phyloP scores from a whole-genome alignment of 768 basidiomycete species.

The Lentinula sp. region DNA sequence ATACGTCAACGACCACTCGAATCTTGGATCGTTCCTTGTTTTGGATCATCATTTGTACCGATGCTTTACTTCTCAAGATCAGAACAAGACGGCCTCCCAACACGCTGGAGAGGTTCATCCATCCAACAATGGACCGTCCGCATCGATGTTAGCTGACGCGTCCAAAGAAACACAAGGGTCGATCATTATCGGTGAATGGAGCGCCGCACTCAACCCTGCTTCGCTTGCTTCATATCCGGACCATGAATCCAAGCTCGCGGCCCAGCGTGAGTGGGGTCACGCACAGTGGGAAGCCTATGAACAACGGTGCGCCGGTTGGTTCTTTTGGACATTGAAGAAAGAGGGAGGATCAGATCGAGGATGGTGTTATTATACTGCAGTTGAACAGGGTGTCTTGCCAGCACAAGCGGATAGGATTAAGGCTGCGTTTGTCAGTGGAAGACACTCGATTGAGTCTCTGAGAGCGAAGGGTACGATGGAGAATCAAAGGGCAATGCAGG shows the following conservation, averaged over 20 bases:
- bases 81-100: slow-evolving; percentile 39
- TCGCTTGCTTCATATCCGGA: slow-evolving; percentile 36
- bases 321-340: slow-evolving; percentile 85
- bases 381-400: slow-evolving; percentile 58
- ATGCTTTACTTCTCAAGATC: slow-evolving; percentile 65
- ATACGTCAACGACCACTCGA: slow-evolving; percentile 34
- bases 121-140: neutral
- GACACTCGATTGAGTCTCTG: neutral
- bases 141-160: slow-evolving; percentile 21
- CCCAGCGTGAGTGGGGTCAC: slow-evolving; percentile 43
- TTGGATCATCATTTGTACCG: slow-evolving; percentile 84
- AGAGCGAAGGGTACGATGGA: neutral
- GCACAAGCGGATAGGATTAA: slow-evolving; percentile 10
- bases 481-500: slow-evolving; percentile 15
- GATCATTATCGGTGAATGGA: slow-evolving; percentile 76
- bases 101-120: slow-evolving; percentile 27
- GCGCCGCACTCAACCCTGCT: slow-evolving; percentile 64
- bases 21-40: slow-evolving; percentile 35
- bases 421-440: neutral
- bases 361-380: slow-evolving; percentile 69
- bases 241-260: slow-evolving; percentile 27
- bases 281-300: slow-evolving; percentile 69
- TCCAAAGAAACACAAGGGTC: slow-evolving; percentile 31
- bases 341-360: slow-evolving; percentile 58
- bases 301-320: slow-evolving; percentile 61